Evolutionary conservation across 2,329 filamentous ascomycete species (phyloP), one percentile per base, ranked within the genome.

Genomic region (Aureobasidium sp.): DNA sequence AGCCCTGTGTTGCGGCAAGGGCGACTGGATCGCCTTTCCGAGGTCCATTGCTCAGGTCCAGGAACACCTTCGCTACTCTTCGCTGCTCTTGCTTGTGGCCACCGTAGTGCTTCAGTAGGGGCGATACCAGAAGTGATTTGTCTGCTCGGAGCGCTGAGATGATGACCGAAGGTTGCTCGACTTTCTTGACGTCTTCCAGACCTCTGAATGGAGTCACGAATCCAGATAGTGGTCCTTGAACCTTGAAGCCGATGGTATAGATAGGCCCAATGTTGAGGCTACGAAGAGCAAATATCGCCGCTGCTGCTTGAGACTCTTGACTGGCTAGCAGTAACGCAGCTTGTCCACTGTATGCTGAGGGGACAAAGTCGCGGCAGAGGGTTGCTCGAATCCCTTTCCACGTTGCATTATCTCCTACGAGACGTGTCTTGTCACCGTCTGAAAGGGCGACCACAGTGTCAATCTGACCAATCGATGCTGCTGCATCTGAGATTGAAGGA

Each of bases 361-460:
- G 90, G 0, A 91, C 88, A 67, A 92, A 86, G 68, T 95, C 90
- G 25, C 88, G 83, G 4, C 87, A 94, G 63, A 95, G 78, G 0
- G 90, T 91, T 58, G 89, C 88, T 52, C 91, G 81, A 62, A 95
- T 93, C 1, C 90, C 90, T 72, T 90, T 91, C 89, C 90, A 94
- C 15, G 86, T 86, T 12, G 89, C 88, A 67, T 95, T 95, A 68
- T 94, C 90, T 51, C 91, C 88, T 17, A 92, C 78, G 44, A 93
- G 82, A 5, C 81, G 80, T 59, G 79, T 81, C 12, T 80, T 75
- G 1, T 76, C 73, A 3, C 75, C 78, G 14, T 79, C 77, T 5
- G 73, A 70, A 59, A 81, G 82, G 27, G 89, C 85, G 27, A 91
- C 82, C 49, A 95, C 89, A 0, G 90, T 94, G 71, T 95, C 90